These are phyloP conservation scores for Blastocystis sp. DNA, from an alignment of 352 stramenopile genomes.

Conservation along the genomic window DNA sequence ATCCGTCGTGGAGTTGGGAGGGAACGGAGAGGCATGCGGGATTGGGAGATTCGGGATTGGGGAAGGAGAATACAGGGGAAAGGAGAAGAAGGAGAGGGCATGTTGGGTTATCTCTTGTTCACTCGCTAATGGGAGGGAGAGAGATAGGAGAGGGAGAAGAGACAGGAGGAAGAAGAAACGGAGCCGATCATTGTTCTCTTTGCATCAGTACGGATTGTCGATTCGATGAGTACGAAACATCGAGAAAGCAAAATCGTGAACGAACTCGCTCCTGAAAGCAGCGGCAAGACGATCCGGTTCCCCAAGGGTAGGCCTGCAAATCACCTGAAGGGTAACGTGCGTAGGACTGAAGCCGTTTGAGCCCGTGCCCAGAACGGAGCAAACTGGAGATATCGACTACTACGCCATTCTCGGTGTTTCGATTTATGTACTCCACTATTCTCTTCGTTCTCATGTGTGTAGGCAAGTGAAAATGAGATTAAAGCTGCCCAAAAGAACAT, in stretches of 20 bases:
- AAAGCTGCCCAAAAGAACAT: slow-evolving; percentile 10
- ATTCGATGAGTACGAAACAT: background rate
- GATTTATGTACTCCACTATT: background rate
- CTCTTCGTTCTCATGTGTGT: background rate
- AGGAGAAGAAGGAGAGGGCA: background rate
- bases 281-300: background rate
- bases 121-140: too few species aligned
- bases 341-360: slow-evolving; percentile 52
- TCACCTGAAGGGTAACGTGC: background rate
- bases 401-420: slow-evolving; percentile 36
- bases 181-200: background rate
- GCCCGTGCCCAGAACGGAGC: slow-evolving; percentile 10
- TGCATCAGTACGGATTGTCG: background rate
- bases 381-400: slow-evolving; percentile 53
- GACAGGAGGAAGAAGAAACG: background rate
- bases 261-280: background rate
- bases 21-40: background rate
- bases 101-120: too few species aligned
- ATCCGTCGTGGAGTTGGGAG: background rate
- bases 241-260: background rate
- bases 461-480: slow-evolving; percentile 58
- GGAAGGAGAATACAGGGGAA: background rate
- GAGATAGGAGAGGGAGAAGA: background rate
- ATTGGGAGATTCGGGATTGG: background rate
- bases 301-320: background rate